Evolutionary conservation across 2,329 filamentous ascomycete genomes (phyloP).

Genomic region (Trichoderma endophyticum): DNA sequence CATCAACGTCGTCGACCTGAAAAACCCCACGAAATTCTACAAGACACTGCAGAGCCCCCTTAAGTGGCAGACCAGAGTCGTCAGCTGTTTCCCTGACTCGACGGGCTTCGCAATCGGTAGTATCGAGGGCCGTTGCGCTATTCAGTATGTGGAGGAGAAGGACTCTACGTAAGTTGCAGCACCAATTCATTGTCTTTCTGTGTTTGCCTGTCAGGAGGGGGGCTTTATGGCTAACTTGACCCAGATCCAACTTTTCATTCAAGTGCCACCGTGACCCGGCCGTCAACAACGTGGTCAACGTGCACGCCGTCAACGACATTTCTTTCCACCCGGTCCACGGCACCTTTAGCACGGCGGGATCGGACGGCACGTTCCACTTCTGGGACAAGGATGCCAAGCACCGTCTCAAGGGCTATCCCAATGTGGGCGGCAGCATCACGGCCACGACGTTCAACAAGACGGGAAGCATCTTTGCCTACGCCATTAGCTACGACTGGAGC

Average conservation of each 20-base stretch:
- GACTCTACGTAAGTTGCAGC: constrained; percentile 60
- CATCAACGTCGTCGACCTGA: constrained; percentile 91
- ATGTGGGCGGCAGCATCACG: constrained; percentile 81
- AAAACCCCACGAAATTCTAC: constrained; percentile 85
- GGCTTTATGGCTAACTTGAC: background rate
- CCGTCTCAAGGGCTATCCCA: constrained; percentile 82
- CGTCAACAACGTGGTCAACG: constrained; percentile 73
- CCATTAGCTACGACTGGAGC: constrained; percentile 96
- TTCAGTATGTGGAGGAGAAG: constrained; percentile 97
- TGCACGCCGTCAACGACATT: constrained; percentile 95
- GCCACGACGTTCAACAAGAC: constrained; percentile 86
- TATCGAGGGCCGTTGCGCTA: constrained; percentile 95
- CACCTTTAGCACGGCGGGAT: constrained; percentile 96
- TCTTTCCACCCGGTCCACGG: constrained; percentile 95
- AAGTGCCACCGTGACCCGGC: constrained; percentile 92
- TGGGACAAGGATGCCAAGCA: constrained; percentile 94
- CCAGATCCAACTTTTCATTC: constrained; percentile 91
- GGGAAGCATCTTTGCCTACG: constrained; percentile 82
- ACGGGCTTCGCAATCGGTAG: constrained; percentile 92
- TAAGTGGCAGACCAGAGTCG: constrained; percentile 96
- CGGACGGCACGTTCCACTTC: constrained; percentile 95
- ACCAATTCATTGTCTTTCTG: background rate
- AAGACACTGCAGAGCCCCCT: constrained; percentile 94
- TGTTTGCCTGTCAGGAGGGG: background rate
- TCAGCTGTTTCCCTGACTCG: constrained; percentile 91